Evolutionary conservation across 768 basidiomycete genomes (phyloP).

Genomic region (Pilatotrama ljubarskyi): DNA sequence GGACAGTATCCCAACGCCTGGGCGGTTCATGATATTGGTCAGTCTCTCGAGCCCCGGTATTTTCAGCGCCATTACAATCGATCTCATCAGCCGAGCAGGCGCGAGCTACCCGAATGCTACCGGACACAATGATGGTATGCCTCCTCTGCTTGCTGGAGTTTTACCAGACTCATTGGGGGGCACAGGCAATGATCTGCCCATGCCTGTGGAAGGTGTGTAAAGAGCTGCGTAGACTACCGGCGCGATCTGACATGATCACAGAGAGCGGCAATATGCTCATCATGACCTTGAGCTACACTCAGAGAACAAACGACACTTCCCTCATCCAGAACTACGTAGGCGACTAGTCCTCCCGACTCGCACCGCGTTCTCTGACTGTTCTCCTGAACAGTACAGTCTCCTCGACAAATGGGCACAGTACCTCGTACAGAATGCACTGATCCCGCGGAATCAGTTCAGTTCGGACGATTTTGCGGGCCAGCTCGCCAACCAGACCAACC

Average conservation of each 20-base stretch:
- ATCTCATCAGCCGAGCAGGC: constrained; percentile 21
- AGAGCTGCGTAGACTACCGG: too few relatives aligned
- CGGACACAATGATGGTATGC: constrained; percentile 43
- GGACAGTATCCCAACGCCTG: constrained; percentile 68
- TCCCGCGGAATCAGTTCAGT: constrained; percentile 40
- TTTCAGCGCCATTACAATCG: too few relatives aligned
- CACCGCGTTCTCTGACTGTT: too few relatives aligned
- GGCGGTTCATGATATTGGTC: constrained; percentile 64
- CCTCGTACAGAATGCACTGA: constrained; percentile 50
- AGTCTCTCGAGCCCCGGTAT: background rate
- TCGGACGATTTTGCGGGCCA: constrained; percentile 44
- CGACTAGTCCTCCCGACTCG: background rate
- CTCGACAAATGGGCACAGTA: constrained; percentile 68
- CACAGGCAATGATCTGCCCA: constrained; percentile 36
- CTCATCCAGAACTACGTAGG: constrained; percentile 49
- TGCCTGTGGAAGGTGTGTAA: constrained; percentile 33
- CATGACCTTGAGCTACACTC: constrained; percentile 64
- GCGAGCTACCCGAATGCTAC: constrained; percentile 41
- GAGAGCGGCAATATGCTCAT: constrained; percentile 78
- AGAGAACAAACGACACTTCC: constrained; percentile 51
- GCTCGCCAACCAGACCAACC: constrained; percentile 43
- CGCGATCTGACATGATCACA: constrained; percentile 25
- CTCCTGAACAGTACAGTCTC: constrained; percentile 40
- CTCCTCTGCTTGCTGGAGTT: background rate
- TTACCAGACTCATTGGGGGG: background rate